These are phyloP conservation scores for Penicillium malachiteum DNA, from an alignment of 495 filamentous ascomycete genomes.

Conservation along the genomic window DNA sequence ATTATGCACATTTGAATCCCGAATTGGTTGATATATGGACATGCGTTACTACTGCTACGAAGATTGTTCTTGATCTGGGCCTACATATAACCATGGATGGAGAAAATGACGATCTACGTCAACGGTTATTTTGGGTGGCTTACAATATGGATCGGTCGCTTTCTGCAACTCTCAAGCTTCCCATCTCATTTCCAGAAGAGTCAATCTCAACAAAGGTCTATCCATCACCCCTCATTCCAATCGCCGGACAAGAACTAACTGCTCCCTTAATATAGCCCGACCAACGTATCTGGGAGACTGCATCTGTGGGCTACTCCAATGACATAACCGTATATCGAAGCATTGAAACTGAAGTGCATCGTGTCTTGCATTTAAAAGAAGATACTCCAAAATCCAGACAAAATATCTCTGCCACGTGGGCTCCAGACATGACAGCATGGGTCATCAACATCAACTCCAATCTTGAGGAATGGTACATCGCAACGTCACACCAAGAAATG, in stretches of 20 bases:
- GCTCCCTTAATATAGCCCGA: no score
- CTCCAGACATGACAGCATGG: background rate
- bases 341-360: background rate
- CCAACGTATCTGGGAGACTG: no score
- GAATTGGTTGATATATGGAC: background rate
- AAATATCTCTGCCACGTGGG: background rate
- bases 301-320: background rate
- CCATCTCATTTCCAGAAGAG: constrained; percentile 1
- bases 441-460: background rate
- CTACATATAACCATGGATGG: background rate
- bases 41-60: background rate
- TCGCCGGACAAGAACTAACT: background rate
- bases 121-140: background rate
- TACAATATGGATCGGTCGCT: constrained; percentile 2
- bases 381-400: background rate
- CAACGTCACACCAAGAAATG: background rate
- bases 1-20: background rate
- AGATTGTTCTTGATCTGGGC: background rate
- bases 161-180: background rate
- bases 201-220: background rate
- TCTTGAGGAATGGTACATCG: background rate
- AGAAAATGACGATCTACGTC: background rate
- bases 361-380: constrained; percentile 1
- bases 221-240: background rate
- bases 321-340: background rate